phyloP scores from a whole-genome alignment of 2,329 filamentous ascomycete genomes.

The Botrytis sinoallii region DNA sequence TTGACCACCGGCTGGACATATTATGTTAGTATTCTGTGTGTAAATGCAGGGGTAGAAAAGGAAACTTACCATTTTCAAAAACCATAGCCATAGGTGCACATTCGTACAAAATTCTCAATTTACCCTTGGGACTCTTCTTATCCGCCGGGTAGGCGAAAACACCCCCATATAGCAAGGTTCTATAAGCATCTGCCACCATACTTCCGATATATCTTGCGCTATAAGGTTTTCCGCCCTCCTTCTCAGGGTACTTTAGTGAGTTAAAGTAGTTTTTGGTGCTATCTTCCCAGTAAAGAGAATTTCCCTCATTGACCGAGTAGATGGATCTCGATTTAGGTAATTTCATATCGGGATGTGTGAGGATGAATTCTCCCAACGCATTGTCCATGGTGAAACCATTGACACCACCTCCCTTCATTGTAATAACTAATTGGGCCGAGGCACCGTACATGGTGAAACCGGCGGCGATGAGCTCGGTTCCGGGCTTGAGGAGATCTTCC shows the following conservation, averaged over 20 bases:
- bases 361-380: slow-evolving; percentile 95
- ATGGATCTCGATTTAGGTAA: slow-evolving; percentile 79
- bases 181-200: slow-evolving; percentile 98
- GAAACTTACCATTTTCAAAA: slow-evolving; percentile 85
- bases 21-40: not conserved
- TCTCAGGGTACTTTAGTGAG: slow-evolving; percentile 75
- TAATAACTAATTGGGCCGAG: slow-evolving; percentile 92
- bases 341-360: slow-evolving; percentile 92
- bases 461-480: slow-evolving; percentile 85
- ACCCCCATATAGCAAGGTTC: slow-evolving; percentile 90
- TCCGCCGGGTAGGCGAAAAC: slow-evolving; percentile 98
- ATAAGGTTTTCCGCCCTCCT: slow-evolving; percentile 77
- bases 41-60: not conserved
- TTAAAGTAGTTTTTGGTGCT: slow-evolving; percentile 85
- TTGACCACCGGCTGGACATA: slow-evolving; percentile 74
- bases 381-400: slow-evolving; percentile 98
- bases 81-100: slow-evolving; percentile 99
- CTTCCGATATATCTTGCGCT: slow-evolving; percentile 91
- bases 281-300: slow-evolving; percentile 94
- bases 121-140: slow-evolving; percentile 98
- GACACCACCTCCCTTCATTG: slow-evolving; percentile 87
- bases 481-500: slow-evolving; percentile 84
- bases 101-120: slow-evolving; percentile 95
- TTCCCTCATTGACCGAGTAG: slow-evolving; percentile 98
- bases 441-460: slow-evolving; percentile 99